Evolutionary conservation across 352 stramenopile genomes (phyloP), one percentile per base, ranked within the genome.

Genomic region (Aphanomyces invadans): DNA sequence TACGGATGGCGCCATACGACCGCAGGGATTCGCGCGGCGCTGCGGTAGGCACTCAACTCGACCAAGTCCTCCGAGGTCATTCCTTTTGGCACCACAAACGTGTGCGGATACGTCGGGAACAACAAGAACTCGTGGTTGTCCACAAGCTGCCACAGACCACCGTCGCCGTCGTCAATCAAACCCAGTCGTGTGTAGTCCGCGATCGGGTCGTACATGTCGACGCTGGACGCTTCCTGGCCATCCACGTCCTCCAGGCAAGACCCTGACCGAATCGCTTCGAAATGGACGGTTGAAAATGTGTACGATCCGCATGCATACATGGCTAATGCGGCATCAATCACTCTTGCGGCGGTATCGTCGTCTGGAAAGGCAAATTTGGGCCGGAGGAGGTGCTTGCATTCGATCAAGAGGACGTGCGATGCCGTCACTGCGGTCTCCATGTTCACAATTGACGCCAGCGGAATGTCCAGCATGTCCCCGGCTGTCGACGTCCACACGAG

Each of bases 91-190:
- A 98, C 87, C 25, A 98, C 82, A 67, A 99, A 89, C 5, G 86
- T 79, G 0, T 81, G 82, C 0, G 97, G 97, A 73, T 99, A 99
- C 26, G 94, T 97, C 15, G 89, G 81, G 67, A 95, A 98, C 31
- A 98, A 74, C 2, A 71, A 75, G 69, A 95, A 97, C 53, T 88
- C 78, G 4, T 79, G 85, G 60, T 96, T 95, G 71, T 95, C 84
- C 33, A 89, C 86, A 33, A 95, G 61, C 23, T 78, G 92, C 79
- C 80, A 92, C 52, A 75, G 84, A 12, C 10, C 10, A 11, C 21
- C 46, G 36, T 88, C 78, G 31, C 42, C 25, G 69, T 91, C 79
- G 32, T 86, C 77, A 42, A 96, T 66, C n/a, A 96, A 53, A 31
- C 85, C 87, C 21, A 95, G 65, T 1, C 88, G 71, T 19, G 82